Percentiles rank a stretch among this genome's conserved stretches.
These are phyloP conservation scores for Neurospora africana DNA, from an alignment of 495 filamentous ascomycete genomes.

Conservation along the genomic window DNA sequence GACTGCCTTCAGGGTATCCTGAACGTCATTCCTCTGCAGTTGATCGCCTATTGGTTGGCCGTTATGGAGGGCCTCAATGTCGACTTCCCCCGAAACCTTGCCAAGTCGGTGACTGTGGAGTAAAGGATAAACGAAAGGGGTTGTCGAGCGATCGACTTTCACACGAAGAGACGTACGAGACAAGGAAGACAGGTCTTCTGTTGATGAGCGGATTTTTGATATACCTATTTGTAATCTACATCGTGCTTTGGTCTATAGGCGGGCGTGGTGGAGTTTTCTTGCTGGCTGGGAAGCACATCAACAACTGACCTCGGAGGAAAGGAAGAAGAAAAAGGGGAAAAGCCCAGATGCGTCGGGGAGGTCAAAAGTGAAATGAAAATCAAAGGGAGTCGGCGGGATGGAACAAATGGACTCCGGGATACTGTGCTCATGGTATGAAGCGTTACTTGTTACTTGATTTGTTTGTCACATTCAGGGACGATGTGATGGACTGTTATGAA, in stretches of 20 bases:
- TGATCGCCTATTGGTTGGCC: conserved; percentile 97
- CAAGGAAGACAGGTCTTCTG: not conserved
- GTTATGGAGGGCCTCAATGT: conserved; percentile 93
- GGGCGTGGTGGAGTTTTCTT: conserved; percentile 2
- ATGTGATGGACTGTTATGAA: not conserved
- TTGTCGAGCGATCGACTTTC: not conserved
- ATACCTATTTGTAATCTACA: conserved; percentile 1
- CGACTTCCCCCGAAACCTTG: conserved; percentile 93
- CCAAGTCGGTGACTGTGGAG: conserved; percentile 98
- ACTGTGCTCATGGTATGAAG: not conserved
- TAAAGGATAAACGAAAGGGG: conserved; percentile 32
- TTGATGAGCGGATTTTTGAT: conserved; percentile 2
- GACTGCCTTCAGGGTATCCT: conserved; percentile 92
- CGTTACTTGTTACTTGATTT: not conserved
- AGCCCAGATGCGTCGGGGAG: not conserved
- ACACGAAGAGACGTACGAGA: not conserved
- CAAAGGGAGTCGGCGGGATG: not conserved
- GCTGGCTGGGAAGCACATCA: conserved; percentile 5
- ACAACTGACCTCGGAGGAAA: conserved; percentile 1
- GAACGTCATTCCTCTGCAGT: conserved; percentile 94
- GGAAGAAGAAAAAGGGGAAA: not conserved
- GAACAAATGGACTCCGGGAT: not conserved
- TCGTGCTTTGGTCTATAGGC: conserved; percentile 17
- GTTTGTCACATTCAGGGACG: not conserved
- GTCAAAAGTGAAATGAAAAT: not conserved